phyloP scores from a whole-genome alignment of 2,329 filamentous ascomycete genomes.

The Fusarium proliferatum region DNA sequence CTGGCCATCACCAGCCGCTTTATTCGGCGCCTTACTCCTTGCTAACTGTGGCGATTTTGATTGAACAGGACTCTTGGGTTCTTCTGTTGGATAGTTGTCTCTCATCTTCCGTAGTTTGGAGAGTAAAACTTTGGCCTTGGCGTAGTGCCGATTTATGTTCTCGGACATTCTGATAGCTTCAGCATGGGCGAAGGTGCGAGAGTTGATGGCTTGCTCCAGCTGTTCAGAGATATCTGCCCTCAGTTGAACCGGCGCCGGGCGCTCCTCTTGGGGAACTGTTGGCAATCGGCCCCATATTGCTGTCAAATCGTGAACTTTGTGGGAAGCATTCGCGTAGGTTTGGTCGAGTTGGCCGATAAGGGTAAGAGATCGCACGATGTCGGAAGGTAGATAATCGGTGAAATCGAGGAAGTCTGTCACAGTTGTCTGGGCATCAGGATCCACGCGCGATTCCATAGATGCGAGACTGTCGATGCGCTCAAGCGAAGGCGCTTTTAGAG shows the following conservation, averaged over 20 bases:
- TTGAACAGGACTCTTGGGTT: constrained; percentile 62
- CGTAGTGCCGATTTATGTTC: constrained; percentile 71
- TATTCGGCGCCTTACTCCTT: constrained; percentile 61
- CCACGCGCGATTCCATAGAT: constrained; percentile 63
- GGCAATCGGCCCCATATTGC: constrained; percentile 68
- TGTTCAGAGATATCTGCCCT: constrained; percentile 70
- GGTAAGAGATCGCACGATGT: constrained; percentile 73
- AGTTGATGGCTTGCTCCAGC: constrained; percentile 64
- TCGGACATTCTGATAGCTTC: constrained; percentile 73
- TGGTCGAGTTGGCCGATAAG: constrained; percentile 73
- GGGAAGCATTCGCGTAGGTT: constrained; percentile 66
- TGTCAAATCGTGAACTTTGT: constrained; percentile 66
- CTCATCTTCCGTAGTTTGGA: constrained; percentile 69
- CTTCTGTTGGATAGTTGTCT: constrained; percentile 68
- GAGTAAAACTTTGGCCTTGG: constrained; percentile 68
- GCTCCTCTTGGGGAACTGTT: constrained; percentile 57
- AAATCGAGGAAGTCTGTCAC: constrained; percentile 77
- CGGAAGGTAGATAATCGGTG: constrained; percentile 75
- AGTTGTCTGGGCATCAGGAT: constrained; percentile 76
- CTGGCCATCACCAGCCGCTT: constrained; percentile 56
- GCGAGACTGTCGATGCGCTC: constrained; percentile 50
- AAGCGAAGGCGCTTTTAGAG: constrained; percentile 42
- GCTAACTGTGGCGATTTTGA: constrained; percentile 65
- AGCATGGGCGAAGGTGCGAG: constrained; percentile 68
- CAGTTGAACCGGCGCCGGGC: constrained; percentile 61